Base-by-base conservation (phyloP, 768 basidiomycete genomes). In the Mycena indigotica region DNA sequence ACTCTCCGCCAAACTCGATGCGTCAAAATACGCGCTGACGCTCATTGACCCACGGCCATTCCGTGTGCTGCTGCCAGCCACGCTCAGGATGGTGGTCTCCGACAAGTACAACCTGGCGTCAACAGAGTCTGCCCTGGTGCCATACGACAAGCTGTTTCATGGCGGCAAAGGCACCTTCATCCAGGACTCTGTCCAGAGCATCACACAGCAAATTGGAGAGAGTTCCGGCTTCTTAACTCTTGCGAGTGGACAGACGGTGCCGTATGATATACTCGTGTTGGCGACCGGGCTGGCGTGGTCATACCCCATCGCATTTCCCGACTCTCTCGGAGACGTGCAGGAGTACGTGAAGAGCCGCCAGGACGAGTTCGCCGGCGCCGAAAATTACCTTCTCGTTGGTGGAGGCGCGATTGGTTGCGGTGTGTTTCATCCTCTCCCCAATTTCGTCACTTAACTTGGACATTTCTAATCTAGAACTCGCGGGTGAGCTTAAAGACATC, bases 271-370 rank as follows among this genome's bases (percentile, higher is more conserved):
- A 21, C 80, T 91, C 40, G 76, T 90, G 32, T 69, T 90, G 29
- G 80, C 85, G 0, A 75, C 87, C 2, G 89, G 89, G 1, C 77
- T 76, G 38, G 69, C 61, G 3, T 89, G 84, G 84, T 66, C 70
- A 13, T 85, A 81, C 0, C 80, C 82, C 0, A 44, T 82, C 41
- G 67, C 70, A 16, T 69, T 87, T 49, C 84, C 83, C 0, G 67
- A 73, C 10, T 65, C 55, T 6, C 68, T 68, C 39, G 61, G 65
- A 12, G 72, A 69, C 16, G 60, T 69, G 2, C 21, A 65, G 26
- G 60, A 63, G 6, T 72, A 66, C 46, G 53, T 77, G 17, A 56
- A 63, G 2, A 52, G 60, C 0, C 75, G 71, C 66, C 71, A 74
- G 32, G 58, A 63, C 15, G 73, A 72, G 39, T 75, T 81, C 46